Base-by-base conservation (phyloP, 2,329 filamentous ascomycete genomes). In the Ceratocystis alfenasii region DNA sequence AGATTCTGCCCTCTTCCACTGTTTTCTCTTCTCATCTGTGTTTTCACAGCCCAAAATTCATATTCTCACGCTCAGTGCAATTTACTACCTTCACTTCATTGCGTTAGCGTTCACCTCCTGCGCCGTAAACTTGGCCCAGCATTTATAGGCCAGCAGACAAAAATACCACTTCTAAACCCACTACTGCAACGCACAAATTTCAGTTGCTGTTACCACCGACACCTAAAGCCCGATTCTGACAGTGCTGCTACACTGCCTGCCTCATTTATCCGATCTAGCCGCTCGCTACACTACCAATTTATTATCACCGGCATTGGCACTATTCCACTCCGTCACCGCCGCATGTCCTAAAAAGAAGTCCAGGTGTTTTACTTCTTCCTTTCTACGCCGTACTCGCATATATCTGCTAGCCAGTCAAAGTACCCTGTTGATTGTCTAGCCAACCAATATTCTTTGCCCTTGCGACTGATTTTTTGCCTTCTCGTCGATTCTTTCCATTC, bases 81-180 rank as follows among this genome's bases (percentile, higher is more conserved):
- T 50, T 12, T 12, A 8, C 48, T 22, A 50, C 7, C 48, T 20
- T 50, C 53, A n/a, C 28, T 28, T n/a, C 8, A 57, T 57, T 28
- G 53, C 3, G 53, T 17, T 57, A 57, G 53, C n/a, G 53, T 57
- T 17, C 25, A 33, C 36, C 36, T 62, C 57, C 62, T 67, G 66
- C 63, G 66, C 66, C 63, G 66, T 55, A 60, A 45, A 55, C 63
- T 62, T 59, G 44, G 66, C 66, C 33, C 62, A 65, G 28, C 10
- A 60, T 41, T 41, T 22, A 8, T 63, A 41, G 36, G n/a, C 41
- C 17, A 12, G 10, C 22, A 63, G 41, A 44, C 36, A 28, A 48
- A 22, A 46, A 45, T 46, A 63, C 36, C 41, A 20, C 61, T 22
- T 2, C 20, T 48, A 33, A 57, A 48, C 41, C 41, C 36, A 17